Conservation (phyloP, 1,284 basidiomycete species). For the Melanopsichium pennsylvanicum region DNA sequence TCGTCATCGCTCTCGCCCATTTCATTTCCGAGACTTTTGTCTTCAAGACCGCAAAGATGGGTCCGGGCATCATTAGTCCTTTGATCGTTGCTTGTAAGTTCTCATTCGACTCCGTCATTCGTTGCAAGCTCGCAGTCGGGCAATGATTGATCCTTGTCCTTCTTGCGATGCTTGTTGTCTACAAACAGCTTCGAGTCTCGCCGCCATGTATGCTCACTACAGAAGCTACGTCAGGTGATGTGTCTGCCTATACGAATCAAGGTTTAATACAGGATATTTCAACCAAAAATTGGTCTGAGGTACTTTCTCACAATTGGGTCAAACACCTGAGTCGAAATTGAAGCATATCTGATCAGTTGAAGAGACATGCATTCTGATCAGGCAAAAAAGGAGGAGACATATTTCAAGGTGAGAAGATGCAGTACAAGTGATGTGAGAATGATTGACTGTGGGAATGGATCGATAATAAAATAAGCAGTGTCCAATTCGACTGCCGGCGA, state of each 20-base stretch:
- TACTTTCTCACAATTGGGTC: no score
- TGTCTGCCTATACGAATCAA: no score
- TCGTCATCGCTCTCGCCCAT: conserved; percentile 87
- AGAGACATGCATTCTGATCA: no score
- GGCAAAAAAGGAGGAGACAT: no score
- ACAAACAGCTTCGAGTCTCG: conserved; percentile 34
- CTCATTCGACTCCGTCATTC: neutral
- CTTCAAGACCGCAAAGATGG: conserved; percentile 78
- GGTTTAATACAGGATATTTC: no score
- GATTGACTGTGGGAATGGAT: neutral
- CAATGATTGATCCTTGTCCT: no score
- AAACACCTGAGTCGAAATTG: no score
- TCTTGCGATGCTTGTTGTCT: neutral
- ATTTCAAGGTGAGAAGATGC: no score
- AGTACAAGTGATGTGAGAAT: neutral
- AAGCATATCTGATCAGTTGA: no score
- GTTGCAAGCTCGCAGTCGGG: no score
- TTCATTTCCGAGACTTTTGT: conserved; percentile 85
- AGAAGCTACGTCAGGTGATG: conserved; percentile 9
- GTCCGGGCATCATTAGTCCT: conserved; percentile 76
- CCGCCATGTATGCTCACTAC: conserved; percentile 29
- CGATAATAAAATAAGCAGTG: no score
- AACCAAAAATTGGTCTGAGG: no score
- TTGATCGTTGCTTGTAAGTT: conserved; percentile 85
- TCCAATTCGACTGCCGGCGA: conserved; percentile 8